Percentiles rank a stretch among this genome's conserved stretches.
phyloP scores from a whole-genome alignment of 1,284 basidiomycete genomes.

The Microbotryomycetes sp. region DNA sequence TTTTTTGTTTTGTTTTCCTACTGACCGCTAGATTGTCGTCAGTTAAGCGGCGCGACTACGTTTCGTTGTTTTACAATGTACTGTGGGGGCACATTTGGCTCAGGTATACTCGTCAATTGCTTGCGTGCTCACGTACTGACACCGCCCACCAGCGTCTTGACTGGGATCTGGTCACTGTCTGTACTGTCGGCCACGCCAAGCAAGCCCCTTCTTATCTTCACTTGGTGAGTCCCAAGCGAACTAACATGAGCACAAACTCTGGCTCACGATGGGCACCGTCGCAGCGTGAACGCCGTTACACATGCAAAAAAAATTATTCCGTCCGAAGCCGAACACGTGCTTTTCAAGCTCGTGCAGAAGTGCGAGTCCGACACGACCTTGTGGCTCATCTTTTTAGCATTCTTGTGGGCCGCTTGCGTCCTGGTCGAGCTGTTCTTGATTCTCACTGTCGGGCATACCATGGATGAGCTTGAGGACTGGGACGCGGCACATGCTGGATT shows the following conservation, averaged over 20 bases:
- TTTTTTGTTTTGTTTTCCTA: too few relatives aligned
- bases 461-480: conserved; percentile 12
- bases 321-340: not conserved
- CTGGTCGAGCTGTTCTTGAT: conserved; percentile 12
- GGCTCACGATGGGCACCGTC: too few relatives aligned
- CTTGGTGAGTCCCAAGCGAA: not conserved
- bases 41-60: not conserved
- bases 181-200: not conserved
- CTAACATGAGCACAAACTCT: too few relatives aligned
- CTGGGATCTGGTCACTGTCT: not conserved
- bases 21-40: too few relatives aligned
- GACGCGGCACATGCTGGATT: conserved; percentile 14
- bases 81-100: not conserved
- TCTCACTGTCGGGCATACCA: conserved; percentile 9
- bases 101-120: not conserved
- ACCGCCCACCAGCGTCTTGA: not conserved
- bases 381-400: not conserved
- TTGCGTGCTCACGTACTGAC: not conserved
- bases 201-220: not conserved
- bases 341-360: not conserved
- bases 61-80: not conserved
- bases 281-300: not conserved
- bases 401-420: not conserved
- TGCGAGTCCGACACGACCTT: not conserved
- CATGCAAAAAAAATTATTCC: not conserved